phyloP scores from a whole-genome alignment of 2,329 filamentous ascomycete species.

The Stemphylium vesicarium region DNA sequence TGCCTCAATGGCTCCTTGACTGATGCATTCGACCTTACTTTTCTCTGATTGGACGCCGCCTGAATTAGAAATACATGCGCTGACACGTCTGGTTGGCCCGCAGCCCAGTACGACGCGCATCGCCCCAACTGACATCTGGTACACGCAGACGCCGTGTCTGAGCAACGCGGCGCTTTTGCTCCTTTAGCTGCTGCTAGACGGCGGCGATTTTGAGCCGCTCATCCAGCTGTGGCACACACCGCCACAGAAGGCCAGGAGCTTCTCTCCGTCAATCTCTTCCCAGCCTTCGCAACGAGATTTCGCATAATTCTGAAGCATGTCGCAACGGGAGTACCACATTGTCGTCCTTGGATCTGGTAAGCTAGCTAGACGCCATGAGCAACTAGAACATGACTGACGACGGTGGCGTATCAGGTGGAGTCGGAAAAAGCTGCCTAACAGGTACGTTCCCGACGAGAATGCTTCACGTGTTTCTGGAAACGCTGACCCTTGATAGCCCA shows the following conservation, averaged over 20 bases:
- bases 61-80: conserved; percentile 26
- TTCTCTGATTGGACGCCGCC: conserved; percentile 30
- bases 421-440: conserved; percentile 91
- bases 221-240: conserved; percentile 40
- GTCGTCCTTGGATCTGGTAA: conserved; percentile 52
- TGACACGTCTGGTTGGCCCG: conserved; percentile 41
- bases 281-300: conserved; percentile 17
- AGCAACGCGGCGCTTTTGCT: conserved; percentile 25
- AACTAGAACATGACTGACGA: conserved; percentile 32
- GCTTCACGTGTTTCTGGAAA: not conserved
- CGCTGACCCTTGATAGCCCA: conserved; percentile 63
- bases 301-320: conserved; percentile 37
- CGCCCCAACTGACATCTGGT: conserved; percentile 26
- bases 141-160: conserved; percentile 28
- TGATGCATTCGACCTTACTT: conserved; percentile 11
- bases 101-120: conserved; percentile 29
- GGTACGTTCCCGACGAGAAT: conserved; percentile 59
- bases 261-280: conserved; percentile 17
- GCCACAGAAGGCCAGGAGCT: conserved; percentile 30
- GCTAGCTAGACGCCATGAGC: conserved; percentile 24
- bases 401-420: conserved; percentile 68
- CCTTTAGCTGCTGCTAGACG: conserved; percentile 31
- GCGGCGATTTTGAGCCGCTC: conserved; percentile 37
- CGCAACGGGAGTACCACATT: conserved; percentile 53
- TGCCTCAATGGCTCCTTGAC: conserved; percentile 27